phyloP scores from a whole-genome alignment of 164 flowering plant species.

The Houttuynia cordata region DNA sequence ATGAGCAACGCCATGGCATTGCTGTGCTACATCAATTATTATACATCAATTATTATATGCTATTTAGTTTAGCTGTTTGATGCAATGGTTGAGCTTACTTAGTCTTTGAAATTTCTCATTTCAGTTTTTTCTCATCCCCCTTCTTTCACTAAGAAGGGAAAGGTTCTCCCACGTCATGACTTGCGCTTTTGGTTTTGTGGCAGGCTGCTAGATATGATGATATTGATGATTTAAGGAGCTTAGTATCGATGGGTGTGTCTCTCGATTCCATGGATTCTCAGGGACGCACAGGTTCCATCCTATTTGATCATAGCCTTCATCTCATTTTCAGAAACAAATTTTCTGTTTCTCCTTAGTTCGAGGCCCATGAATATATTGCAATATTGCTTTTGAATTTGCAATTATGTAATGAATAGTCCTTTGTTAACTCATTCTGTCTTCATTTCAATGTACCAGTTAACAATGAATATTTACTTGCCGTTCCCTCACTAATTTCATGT shows the following conservation, averaged over 20 bases:
- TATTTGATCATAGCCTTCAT: background rate
- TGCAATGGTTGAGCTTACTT: no score
- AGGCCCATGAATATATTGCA: background rate
- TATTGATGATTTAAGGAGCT: constrained; percentile 51
- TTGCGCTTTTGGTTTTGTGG: background rate
- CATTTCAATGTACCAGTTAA: no score
- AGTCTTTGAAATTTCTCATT: no score
- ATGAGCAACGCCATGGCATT: no score
- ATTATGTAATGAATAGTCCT: no score
- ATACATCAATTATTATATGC: no score
- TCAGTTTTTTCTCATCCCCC: no score
- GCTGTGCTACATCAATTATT: no score
- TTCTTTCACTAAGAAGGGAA: background rate
- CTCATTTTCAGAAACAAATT: background rate
- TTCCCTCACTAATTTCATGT: no score
- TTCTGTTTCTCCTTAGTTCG: background rate
- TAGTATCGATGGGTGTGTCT: constrained; percentile 55
- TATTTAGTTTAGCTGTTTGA: no score
- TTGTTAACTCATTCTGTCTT: background rate
- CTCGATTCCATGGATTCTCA: constrained; percentile 66
- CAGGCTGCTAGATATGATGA: constrained; percentile 95
- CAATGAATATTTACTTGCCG: background rate
- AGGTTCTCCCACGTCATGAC: background rate
- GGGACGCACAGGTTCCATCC: constrained; percentile 65
- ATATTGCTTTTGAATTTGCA: background rate